These are phyloP conservation scores for Phytophthora agathidicida DNA, from an alignment of 352 stramenopile species.

Conservation along the genomic window DNA sequence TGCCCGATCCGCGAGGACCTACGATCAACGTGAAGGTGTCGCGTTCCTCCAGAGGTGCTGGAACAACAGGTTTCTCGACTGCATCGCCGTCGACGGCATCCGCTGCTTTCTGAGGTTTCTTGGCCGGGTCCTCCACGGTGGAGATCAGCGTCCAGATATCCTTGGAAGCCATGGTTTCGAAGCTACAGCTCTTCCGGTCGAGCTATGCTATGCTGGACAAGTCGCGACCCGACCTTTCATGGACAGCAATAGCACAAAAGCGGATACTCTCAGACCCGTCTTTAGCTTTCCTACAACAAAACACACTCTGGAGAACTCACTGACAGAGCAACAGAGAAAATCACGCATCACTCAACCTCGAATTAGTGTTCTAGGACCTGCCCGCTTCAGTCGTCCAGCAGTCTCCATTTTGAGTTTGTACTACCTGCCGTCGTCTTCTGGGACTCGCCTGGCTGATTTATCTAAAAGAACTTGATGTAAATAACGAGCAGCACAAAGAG, in stretches of 20 bases:
- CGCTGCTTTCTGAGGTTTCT: conserved; percentile 29
- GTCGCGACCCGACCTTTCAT: conserved; percentile 37
- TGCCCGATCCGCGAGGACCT: conserved; percentile 71
- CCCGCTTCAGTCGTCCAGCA: conserved; percentile 10
- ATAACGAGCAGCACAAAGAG: conserved; percentile 89
- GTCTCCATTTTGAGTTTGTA: conserved; percentile 1
- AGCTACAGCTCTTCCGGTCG: conserved; percentile 1
- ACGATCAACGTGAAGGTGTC: conserved; percentile 81
- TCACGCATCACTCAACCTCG: conserved; percentile 8
- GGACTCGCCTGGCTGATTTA: conserved; percentile 14
- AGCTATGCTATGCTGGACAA: conserved; percentile 6
- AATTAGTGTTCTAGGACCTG: conserved; percentile 18
- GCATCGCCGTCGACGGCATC: conserved; percentile 25
- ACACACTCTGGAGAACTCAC: too few species aligned
- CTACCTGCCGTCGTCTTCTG: conserved; percentile 1
- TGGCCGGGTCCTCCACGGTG: conserved; percentile 43
- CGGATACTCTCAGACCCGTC: conserved; percentile 12
- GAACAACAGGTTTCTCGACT: conserved; percentile 24
- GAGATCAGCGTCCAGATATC: conserved; percentile 79
- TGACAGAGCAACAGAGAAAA: neutral
- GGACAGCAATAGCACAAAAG: conserved; percentile 6
- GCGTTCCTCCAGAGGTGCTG: conserved; percentile 46
- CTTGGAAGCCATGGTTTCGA: conserved; percentile 47
- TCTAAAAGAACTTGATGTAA: conserved; percentile 93
- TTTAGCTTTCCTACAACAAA: conserved; percentile 17